phyloP scores from a whole-genome alignment of 2,329 filamentous ascomycete genomes.

The Aspergillus persii region DNA sequence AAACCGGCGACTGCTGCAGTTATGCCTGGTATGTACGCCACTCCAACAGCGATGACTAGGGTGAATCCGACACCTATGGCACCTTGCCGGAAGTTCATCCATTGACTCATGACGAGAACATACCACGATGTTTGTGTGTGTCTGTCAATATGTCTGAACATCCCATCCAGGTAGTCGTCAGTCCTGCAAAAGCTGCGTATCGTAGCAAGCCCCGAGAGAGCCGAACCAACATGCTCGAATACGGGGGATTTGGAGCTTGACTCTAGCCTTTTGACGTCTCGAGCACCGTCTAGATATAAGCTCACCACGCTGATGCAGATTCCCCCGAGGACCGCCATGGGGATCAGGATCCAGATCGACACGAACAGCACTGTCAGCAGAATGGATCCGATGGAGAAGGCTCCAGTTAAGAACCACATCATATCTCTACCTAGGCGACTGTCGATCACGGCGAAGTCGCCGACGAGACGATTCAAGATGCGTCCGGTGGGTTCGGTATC shows the following conservation, averaged over 20 bases:
- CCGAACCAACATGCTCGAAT: not conserved
- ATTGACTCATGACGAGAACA: slow-evolving; percentile 69
- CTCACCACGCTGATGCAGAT: too few relatives aligned
- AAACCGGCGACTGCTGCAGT: not conserved
- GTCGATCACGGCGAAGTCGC: too few relatives aligned
- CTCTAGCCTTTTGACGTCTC: not conserved
- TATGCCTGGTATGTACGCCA: not conserved
- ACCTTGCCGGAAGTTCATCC: slow-evolving; percentile 63
- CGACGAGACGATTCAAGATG: too few relatives aligned
- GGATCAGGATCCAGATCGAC: too few relatives aligned
- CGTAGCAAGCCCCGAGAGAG: not conserved
- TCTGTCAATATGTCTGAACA: not conserved
- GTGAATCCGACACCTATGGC: slow-evolving; percentile 62
- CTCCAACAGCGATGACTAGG: slow-evolving; percentile 52
- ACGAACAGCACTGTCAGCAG: too few relatives aligned
- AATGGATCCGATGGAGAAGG: too few relatives aligned
- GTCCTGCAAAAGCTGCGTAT: not conserved
- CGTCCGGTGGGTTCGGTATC: too few relatives aligned
- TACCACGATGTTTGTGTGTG: slow-evolving; percentile 43
- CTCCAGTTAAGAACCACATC: too few relatives aligned
- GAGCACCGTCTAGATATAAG: not conserved
- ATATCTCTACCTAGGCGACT: too few relatives aligned
- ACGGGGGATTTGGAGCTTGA: not conserved
- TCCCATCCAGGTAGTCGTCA: not conserved
- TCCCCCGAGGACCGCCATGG: too few relatives aligned